Base-by-base conservation (phyloP, 1,284 basidiomycete genomes). In the Marasmius fiardii region DNA sequence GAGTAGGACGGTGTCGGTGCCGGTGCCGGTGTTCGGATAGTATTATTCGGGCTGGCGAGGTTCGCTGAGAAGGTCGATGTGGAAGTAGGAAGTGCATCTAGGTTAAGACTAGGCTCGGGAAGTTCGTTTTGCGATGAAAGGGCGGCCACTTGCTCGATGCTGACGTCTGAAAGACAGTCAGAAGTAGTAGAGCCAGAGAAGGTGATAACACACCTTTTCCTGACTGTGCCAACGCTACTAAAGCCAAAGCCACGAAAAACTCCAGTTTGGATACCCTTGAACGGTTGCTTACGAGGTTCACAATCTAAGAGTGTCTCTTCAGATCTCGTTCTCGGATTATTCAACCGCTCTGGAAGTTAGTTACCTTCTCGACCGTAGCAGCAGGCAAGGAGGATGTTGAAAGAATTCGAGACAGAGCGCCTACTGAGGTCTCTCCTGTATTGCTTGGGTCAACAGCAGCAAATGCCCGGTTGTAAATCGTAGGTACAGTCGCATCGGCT, bases 171-270 rank as follows among this genome's bases (percentile, higher is more conserved):
- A 51, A 31, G 48, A 45, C 35, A 24, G n/a, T 35, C 31, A 57
- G 26, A 44, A 60, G 14, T 60, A 59, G 64, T 35, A 26, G 18
- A 4, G 11, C 1, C 4, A n/a, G 28, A 37, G 24, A 37, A 43
- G 18, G 28, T 50, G 26, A 37, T 43, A 52, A 58, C 67, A 28
- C 57, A 89, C 90, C 89, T 81, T 87, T 87, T 12, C 83, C 86
- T 2, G 80, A 74, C 69, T 94, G 93, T n/a, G 91, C 91, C 20
- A 94, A 74, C 4, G 92, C 91, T 52, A 91, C 90, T 14, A 96
- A 78, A 10, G 91, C 92, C 18, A 96, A 71, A 14, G 93, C 89
- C 26, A 93, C 88, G 68, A 91, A 95, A 73, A 95, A 93, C 66
- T 95, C 93, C 55, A 88, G 80, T 62, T 84, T 90, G 10, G 90